Base-by-base conservation (phyloP, 2,329 filamentous ascomycete genomes). In the Colletotrichum tamarilloi region DNA sequence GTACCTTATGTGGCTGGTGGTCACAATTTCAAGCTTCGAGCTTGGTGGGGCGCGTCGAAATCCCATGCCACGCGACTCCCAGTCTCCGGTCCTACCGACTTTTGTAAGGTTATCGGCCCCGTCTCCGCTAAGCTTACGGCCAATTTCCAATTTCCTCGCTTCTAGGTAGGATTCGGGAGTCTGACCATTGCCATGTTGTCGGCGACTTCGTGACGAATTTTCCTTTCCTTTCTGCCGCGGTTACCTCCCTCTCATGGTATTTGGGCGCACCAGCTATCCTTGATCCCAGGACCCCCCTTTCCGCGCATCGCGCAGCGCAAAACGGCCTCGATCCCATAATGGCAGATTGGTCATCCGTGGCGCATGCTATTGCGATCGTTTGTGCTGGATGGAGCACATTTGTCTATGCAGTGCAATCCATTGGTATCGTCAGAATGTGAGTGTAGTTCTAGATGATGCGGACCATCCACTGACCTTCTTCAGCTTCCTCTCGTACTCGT, bases 381-480 rank as follows among this genome's bases (percentile, higher is more conserved):
- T 89, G 85, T 75, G 82, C 90, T 52, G 77, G 85, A 74, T 92
- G 91, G 89, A 87, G 85, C 77, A 79, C 81, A 65, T 77, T 86
- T 42, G 84, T 92, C 30, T 77, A 90, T 53, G 53, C 86, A 6
- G 87, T 92, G 32, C 88, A 92, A 76, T 78, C 78, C 38, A 85
- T 92, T 66, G 91, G 91, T 69, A 86, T 88, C 70, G 85, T 82
- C 68, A 85, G 90, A 76, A 84, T 92, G 91, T 91, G 81, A 75
- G 86, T 76, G 55, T 24, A 3, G 7, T 4, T 60, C 42, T 5
- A 19, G 0, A 0, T 30, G 5, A 49, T 62, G 12, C 49, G 32
- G 53, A 38, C 38, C 56, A n/a, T 2, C n/a, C 16, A 19, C 49
- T 57, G 52, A 58, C 38, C 42, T 24, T 52, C 30, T 38, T 1